Percentiles rank a stretch among this genome's conserved stretches.
phyloP scores from a whole-genome alignment of 1,284 basidiomycete species.

The Moesziomyces sp. region DNA sequence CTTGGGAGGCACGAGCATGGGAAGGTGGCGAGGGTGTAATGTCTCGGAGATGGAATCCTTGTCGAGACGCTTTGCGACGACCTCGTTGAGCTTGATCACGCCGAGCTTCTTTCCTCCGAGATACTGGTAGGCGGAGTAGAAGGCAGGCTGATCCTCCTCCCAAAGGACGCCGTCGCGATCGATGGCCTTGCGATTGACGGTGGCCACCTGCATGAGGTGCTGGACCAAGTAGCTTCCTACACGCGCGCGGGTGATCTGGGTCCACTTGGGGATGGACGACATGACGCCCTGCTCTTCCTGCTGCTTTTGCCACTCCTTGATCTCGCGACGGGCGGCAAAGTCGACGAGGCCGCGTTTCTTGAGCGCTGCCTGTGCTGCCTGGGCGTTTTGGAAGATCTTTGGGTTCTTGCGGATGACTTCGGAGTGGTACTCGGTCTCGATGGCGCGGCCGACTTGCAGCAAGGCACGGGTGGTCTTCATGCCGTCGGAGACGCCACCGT shows the following conservation, averaged over 20 bases:
- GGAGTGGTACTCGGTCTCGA: conserved; percentile 77
- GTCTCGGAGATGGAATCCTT: conserved; percentile 81
- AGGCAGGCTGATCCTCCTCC: conserved; percentile 85
- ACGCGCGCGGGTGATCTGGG: conserved; percentile 75
- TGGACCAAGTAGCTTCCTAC: conserved; percentile 87
- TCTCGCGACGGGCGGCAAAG: conserved; percentile 52
- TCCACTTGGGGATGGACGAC: conserved; percentile 82
- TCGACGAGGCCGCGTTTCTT: conserved; percentile 52
- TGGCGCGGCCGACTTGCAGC: conserved; percentile 82
- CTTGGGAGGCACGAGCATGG: conserved; percentile 92
- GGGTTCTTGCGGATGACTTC: conserved; percentile 55
- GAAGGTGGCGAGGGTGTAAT: conserved; percentile 90
- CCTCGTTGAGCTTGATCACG: conserved; percentile 86
- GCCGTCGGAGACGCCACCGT: conserved; percentile 81
- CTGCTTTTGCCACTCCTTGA: conserved; percentile 69
- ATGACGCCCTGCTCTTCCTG: conserved; percentile 72
- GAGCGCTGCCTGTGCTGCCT: conserved; percentile 46
- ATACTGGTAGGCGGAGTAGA: conserved; percentile 93
- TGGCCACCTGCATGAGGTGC: conserved; percentile 83
- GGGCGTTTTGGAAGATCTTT: conserved; percentile 53
- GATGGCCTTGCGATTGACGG: conserved; percentile 74
- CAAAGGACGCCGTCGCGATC: conserved; percentile 62
- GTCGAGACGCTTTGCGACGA: conserved; percentile 80
- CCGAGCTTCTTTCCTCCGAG: conserved; percentile 90
- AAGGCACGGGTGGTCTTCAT: conserved; percentile 91